These are phyloP conservation scores for Globisporangium yorkense DNA, from an alignment of 352 stramenopile genomes.

Conservation along the genomic window DNA sequence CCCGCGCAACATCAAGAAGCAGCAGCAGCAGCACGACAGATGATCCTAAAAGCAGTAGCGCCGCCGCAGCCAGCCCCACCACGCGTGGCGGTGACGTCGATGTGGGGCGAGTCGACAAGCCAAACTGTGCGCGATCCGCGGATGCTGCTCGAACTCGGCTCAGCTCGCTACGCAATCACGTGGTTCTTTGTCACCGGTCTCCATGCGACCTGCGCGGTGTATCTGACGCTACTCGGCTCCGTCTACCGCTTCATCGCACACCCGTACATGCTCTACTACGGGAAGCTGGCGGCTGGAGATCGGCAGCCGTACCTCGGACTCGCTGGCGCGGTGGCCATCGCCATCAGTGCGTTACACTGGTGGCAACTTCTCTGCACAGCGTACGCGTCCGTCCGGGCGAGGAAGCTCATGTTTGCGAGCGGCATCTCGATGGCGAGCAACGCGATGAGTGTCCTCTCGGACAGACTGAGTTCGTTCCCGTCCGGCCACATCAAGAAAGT, in stretches of 20 bases:
- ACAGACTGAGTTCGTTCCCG: too few relatives aligned
- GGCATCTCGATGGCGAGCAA: background rate
- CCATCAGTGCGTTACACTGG: constrained; percentile 1
- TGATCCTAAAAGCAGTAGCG: too few relatives aligned
- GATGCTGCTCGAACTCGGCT: background rate
- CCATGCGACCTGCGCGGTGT: constrained; percentile 1
- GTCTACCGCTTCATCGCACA: constrained; percentile 1
- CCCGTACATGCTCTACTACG: constrained; percentile 8
- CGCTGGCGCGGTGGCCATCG: background rate
- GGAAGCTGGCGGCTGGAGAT: background rate
- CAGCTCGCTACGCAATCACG: background rate
- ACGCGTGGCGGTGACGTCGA: too few relatives aligned
- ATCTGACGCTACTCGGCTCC: background rate
- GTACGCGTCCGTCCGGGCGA: background rate
- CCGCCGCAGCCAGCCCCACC: too few relatives aligned
- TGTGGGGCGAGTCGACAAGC: too few relatives aligned
- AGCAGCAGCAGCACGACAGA: too few relatives aligned
- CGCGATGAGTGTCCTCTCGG: background rate
- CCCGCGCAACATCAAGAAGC: too few relatives aligned
- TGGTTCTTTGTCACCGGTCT: constrained; percentile 6
- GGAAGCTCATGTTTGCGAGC: background rate
- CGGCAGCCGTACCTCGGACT: background rate
- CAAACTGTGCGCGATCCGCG: too few relatives aligned
- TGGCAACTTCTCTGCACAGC: constrained; percentile 4
- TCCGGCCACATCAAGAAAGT: too few relatives aligned